phyloP scores from a whole-genome alignment of 1,284 basidiomycete species.

The Tausonia pullulans region DNA sequence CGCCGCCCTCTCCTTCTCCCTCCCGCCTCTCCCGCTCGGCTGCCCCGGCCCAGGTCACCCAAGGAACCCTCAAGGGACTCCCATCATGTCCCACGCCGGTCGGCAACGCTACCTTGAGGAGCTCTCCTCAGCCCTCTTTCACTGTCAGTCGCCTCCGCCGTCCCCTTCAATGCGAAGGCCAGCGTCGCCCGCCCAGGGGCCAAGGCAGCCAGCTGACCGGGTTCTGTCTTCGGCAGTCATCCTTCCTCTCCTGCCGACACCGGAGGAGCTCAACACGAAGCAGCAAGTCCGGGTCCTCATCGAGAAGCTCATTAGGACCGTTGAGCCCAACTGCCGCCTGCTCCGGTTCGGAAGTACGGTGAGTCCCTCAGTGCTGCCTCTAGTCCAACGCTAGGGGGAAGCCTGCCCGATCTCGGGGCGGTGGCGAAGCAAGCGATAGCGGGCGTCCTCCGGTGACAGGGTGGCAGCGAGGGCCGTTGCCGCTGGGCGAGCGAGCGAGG shows the following conservation, averaged over 20 bases:
- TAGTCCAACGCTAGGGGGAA: neutral
- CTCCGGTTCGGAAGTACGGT: constrained; percentile 91
- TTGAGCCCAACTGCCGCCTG: constrained; percentile 82
- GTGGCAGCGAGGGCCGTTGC: no score
- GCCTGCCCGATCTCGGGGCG: neutral
- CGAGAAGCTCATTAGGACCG: constrained; percentile 84
- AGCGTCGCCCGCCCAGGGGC: constrained; percentile 23
- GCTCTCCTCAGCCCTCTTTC: constrained; percentile 36
- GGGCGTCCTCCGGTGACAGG: no score
- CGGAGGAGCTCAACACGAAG: constrained; percentile 83
- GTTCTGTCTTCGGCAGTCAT: constrained; percentile 42
- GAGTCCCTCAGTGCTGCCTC: constrained; percentile 36
- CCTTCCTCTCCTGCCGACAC: constrained; percentile 73
- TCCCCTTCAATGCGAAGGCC: neutral
- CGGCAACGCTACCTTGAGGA: constrained; percentile 31
- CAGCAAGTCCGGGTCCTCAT: constrained; percentile 91
- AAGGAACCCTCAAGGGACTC: no score
- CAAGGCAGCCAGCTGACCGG: no score
- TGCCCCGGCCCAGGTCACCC: no score
- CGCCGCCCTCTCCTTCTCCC: no score
- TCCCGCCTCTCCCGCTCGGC: no score
- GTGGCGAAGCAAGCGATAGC: no score
- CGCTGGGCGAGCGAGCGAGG: no score
- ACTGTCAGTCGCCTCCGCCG: constrained; percentile 19
- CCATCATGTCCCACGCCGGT: neutral